These are phyloP conservation scores for Phytophthora cryptogea DNA, from an alignment of 352 stramenopile genomes.

Conservation along the genomic window DNA sequence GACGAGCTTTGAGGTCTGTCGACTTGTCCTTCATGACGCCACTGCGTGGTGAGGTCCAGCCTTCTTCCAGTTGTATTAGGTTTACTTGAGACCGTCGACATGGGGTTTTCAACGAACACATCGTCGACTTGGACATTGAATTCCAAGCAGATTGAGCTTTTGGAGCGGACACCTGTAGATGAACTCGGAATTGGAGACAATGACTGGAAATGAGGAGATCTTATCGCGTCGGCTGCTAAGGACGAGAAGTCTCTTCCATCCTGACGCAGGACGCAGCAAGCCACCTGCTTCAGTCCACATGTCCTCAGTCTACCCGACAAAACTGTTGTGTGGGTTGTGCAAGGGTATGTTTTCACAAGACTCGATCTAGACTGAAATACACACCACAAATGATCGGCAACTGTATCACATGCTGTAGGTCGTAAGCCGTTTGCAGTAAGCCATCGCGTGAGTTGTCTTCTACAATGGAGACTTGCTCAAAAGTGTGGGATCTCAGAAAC, in stretches of 20 bases:
- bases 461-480: background rate
- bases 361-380: background rate
- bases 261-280: conserved; percentile 6
- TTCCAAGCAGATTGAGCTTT: background rate
- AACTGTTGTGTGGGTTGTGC: background rate
- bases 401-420: conserved; percentile 9
- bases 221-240: conserved; percentile 22
- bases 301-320: background rate
- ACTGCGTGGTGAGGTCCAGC: background rate
- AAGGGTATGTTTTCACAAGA: background rate
- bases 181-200: background rate
- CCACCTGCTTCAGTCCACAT: background rate
- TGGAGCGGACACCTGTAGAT: background rate
- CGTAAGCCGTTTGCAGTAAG: background rate
- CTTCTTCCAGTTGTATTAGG: conserved; percentile 9
- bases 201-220: conserved; percentile 8
- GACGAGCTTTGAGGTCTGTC: conserved; percentile 3
- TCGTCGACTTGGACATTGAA: conserved; percentile 3
- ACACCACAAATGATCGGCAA: background rate
- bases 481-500: conserved; percentile 3
- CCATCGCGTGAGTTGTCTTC: too few species aligned
- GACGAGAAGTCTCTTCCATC: conserved; percentile 19
- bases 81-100: conserved; percentile 4
- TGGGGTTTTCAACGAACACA: conserved; percentile 1
- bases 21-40: conserved; percentile 4